Evolutionary conservation across 768 basidiomycete species (phyloP).

Genomic region (Amanita brunnescens): DNA sequence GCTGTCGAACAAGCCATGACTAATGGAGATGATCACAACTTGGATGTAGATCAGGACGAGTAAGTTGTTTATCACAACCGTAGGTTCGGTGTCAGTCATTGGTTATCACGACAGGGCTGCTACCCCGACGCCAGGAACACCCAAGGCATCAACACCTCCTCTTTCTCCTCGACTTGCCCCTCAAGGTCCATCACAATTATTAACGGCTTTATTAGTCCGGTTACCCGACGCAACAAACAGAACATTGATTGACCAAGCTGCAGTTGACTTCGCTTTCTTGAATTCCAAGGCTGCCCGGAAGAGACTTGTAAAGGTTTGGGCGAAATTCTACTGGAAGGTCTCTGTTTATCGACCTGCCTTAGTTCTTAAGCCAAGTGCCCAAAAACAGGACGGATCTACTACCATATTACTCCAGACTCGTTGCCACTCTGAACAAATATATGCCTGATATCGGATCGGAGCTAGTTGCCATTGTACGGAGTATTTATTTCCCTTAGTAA

Average conservation of each 20-base stretch:
- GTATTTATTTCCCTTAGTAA: slow-evolving; percentile 10
- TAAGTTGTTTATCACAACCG: slow-evolving; percentile 15
- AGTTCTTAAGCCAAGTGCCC: slow-evolving; percentile 79
- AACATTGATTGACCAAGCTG: slow-evolving; percentile 82
- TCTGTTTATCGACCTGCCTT: slow-evolving; percentile 6
- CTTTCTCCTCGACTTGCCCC: slow-evolving; percentile 66
- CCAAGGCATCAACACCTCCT: slow-evolving; percentile 50
- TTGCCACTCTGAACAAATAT: slow-evolving; percentile 82
- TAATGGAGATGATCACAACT: slow-evolving; percentile 9
- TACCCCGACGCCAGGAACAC: slow-evolving; percentile 64
- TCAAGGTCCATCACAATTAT: slow-evolving; percentile 87
- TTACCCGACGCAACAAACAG: slow-evolving; percentile 93
- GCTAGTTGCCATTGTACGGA: slow-evolving; percentile 70
- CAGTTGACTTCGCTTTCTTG: slow-evolving; percentile 91
- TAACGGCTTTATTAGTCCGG: slow-evolving; percentile 83
- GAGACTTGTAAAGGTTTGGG: slow-evolving; percentile 68
- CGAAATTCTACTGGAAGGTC: background rate
- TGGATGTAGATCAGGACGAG: slow-evolving; percentile 27
- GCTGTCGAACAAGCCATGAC: slow-evolving; percentile 14
- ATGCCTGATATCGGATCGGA: slow-evolving; percentile 92
- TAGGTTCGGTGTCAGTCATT: slow-evolving; percentile 11
- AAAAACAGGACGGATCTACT: slow-evolving; percentile 86
- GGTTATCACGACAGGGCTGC: slow-evolving; percentile 23
- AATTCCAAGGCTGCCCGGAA: slow-evolving; percentile 97
- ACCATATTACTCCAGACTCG: slow-evolving; percentile 86